Conservation (phyloP, 192 early-diverging fungal genomes). For the Mortierella alpina region DNA sequence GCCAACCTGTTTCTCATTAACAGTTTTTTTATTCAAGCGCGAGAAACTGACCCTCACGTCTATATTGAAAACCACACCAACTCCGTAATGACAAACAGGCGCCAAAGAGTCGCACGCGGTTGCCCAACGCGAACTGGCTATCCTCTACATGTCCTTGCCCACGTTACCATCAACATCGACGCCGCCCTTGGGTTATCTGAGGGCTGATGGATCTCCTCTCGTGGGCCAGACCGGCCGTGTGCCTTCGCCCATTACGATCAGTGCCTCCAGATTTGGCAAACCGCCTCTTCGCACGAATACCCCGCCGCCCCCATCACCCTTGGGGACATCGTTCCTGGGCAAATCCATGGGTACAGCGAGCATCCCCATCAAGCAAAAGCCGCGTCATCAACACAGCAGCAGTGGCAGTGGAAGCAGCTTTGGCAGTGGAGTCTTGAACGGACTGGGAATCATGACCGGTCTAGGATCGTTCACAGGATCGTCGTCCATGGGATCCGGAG, state of each 20-base stretch:
- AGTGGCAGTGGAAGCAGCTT: conserved; percentile 41
- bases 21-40: too few relatives aligned
- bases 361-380: conserved; percentile 47
- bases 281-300: conserved; percentile 16
- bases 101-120: conserved; percentile 55
- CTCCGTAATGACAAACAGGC: conserved; percentile 5
- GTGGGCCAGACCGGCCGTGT: conserved; percentile 15
- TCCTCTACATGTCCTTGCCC: conserved; percentile 55
- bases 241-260: conserved; percentile 23
- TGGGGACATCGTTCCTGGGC: conserved; percentile 27
- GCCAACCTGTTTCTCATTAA: too few relatives aligned
- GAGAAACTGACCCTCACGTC: background rate
- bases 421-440: conserved; percentile 30
- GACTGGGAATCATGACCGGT: conserved; percentile 39
- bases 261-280: conserved; percentile 6
- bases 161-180: conserved; percentile 46
- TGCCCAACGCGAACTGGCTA: conserved; percentile 54
- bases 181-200: conserved; percentile 20
- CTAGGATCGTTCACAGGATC: conserved; percentile 39
- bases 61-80: background rate
- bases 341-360: conserved; percentile 22
- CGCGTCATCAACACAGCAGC: conserved; percentile 28
- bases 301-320: conserved; percentile 31
- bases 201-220: conserved; percentile 17
- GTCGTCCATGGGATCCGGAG: conserved; percentile 34